phyloP scores from a whole-genome alignment of 2,329 filamentous ascomycete genomes.

The Colletotrichum sojae region DNA sequence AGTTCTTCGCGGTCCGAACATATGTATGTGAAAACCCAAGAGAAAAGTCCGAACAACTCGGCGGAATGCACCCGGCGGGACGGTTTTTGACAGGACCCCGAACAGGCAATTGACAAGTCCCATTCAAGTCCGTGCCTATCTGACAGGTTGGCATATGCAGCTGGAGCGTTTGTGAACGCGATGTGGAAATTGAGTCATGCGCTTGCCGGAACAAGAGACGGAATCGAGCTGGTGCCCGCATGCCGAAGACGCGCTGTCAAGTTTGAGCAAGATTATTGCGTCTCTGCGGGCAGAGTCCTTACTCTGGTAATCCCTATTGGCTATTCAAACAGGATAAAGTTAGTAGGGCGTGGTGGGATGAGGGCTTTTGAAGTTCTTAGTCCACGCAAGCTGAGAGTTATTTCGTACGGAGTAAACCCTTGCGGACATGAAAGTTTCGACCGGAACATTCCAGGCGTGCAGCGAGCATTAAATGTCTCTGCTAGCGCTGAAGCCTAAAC shows the following conservation, averaged over 20 bases:
- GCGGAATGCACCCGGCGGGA: neutral
- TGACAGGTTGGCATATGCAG: no score
- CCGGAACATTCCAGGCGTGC: neutral
- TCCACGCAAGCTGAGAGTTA: neutral
- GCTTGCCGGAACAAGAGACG: no score
- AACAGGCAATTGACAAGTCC: neutral
- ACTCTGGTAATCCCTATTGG: no score
- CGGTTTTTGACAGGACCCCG: neutral
- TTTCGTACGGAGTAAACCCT: neutral
- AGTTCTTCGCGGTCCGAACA: neutral
- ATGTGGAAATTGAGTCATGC: no score
- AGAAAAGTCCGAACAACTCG: neutral
- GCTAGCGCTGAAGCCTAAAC: neutral
- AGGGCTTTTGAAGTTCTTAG: neutral
- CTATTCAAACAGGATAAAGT: no score
- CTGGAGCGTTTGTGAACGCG: no score
- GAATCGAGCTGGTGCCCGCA: no score
- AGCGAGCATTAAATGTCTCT: neutral
- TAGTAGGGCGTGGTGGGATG: no score
- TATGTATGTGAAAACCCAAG: no score
- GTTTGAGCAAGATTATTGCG: neutral
- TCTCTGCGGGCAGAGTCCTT: neutral
- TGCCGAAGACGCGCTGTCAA: neutral
- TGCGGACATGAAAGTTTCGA: neutral
- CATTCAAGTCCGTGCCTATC: neutral